A percentile compares a stretch with the other conserved stretches of the same genome.
Evolutionary conservation across 2,329 filamentous ascomycete genomes (phyloP).

Genomic region (Aspergillus uvarum): DNA sequence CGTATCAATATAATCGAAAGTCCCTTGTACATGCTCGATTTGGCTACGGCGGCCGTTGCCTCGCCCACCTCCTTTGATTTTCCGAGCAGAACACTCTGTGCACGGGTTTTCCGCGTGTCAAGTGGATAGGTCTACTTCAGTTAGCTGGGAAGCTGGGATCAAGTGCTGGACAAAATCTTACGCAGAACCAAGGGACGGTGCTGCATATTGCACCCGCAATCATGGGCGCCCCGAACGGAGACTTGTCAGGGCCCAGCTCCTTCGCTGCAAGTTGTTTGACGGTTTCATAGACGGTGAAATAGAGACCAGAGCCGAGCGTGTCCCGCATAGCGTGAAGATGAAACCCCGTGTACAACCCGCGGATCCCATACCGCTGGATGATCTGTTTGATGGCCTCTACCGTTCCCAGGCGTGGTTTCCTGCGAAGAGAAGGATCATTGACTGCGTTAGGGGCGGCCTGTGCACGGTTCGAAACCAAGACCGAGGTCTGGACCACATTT

Average conservation of each 20-base stretch:
- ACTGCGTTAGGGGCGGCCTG: conserved; percentile 38
- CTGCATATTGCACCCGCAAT: conserved; percentile 49
- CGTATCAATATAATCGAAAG: conserved; percentile 49
- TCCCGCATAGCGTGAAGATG: conserved; percentile 47
- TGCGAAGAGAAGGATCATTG: conserved; percentile 35
- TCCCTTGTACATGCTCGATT: conserved; percentile 49
- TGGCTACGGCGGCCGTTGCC: conserved; percentile 40
- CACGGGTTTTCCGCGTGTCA: conserved; percentile 51
- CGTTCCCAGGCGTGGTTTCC: conserved; percentile 43
- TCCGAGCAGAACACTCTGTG: conserved; percentile 48
- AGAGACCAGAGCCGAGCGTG: conserved; percentile 47
- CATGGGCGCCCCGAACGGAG: conserved; percentile 45
- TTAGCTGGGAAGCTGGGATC: conserved; percentile 5
- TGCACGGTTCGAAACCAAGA: conserved; percentile 45
- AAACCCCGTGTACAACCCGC: conserved; percentile 49
- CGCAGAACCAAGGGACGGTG: conserved; percentile 49
- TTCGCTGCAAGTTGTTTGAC: conserved; percentile 48
- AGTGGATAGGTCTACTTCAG: conserved; percentile 46
- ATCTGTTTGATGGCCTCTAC: conserved; percentile 46
- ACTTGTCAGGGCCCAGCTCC: conserved; percentile 44
- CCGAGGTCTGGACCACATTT: conserved; percentile 51
- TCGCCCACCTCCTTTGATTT: conserved; percentile 44
- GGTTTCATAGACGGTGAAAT: conserved; percentile 50
- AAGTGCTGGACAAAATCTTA: conserved; percentile 25
- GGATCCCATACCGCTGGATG: conserved; percentile 43